phyloP scores from a whole-genome alignment of 2,329 filamentous ascomycete genomes.

The Chaetomiaceae sp. region DNA sequence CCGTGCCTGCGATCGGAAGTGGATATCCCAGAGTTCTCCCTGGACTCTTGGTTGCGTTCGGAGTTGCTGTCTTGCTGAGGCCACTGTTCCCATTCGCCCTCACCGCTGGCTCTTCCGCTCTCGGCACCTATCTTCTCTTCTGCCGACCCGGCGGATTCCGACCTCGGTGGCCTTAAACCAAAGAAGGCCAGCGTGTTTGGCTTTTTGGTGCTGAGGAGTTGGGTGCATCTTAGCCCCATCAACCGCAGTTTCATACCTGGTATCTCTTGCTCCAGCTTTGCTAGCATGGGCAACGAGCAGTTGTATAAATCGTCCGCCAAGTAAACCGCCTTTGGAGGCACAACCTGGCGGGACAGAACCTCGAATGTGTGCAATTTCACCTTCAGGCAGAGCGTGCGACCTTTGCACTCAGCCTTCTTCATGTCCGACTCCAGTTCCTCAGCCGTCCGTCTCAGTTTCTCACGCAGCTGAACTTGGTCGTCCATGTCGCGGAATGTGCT shows the following conservation, averaged over 20 bases:
- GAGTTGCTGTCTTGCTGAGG: slow-evolving; percentile 57
- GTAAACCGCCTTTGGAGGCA: slow-evolving; percentile 66
- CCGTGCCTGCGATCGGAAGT: slow-evolving; percentile 39
- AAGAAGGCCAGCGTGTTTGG: slow-evolving; percentile 75
- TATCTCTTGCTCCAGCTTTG: slow-evolving; percentile 78
- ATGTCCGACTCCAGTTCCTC: slow-evolving; percentile 86
- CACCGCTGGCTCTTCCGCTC: slow-evolving; percentile 33
- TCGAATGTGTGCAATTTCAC: slow-evolving; percentile 94
- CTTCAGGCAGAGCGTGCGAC: slow-evolving; percentile 86
- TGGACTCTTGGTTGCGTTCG: slow-evolving; percentile 40
- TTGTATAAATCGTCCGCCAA: slow-evolving; percentile 79
- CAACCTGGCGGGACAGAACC: slow-evolving; percentile 76
- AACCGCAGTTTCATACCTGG: slow-evolving; percentile 74
- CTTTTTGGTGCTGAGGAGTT: slow-evolving; percentile 82
- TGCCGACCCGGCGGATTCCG: slow-evolving; percentile 23
- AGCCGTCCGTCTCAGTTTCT: slow-evolving; percentile 75
- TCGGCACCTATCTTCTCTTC: slow-evolving; percentile 4
- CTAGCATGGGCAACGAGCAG: slow-evolving; percentile 74
- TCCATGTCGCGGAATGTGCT: slow-evolving; percentile 82
- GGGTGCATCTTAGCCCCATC: slow-evolving; percentile 84
- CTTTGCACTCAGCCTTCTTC: slow-evolving; percentile 73
- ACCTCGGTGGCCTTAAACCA: slow-evolving; percentile 48
- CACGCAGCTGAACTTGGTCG: slow-evolving; percentile 61
- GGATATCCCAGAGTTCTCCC: slow-evolving; percentile 36
- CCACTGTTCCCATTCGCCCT: slow-evolving; percentile 62